phyloP scores from a whole-genome alignment of 345 rosid genomes.

The Eucalyptus paniculata region DNA sequence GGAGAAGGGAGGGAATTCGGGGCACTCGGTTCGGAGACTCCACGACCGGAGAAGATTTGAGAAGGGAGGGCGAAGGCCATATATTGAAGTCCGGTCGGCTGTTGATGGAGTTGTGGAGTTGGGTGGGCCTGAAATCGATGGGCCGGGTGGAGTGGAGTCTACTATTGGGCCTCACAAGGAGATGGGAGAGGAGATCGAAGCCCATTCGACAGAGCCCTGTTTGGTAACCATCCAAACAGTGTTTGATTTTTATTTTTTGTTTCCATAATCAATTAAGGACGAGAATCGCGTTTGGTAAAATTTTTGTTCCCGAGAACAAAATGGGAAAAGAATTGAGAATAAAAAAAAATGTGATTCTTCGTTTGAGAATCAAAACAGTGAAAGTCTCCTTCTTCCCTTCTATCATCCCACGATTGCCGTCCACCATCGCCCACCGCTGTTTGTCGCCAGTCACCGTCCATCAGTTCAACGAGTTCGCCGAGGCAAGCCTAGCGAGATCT shows the following conservation, averaged over 20 bases:
- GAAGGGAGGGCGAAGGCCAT: neutral
- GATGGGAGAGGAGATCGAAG: neutral
- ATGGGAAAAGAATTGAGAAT: too few relatives aligned
- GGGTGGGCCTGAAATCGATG: neutral
- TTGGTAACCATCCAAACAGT: too few relatives aligned
- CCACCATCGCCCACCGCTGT: accelerated
- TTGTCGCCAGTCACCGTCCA: accelerated
- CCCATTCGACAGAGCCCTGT: neutral
- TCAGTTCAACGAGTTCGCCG: too few relatives aligned
- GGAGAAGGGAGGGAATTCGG: neutral
- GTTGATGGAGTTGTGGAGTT: neutral
- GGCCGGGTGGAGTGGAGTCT: neutral
- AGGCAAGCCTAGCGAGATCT: too few relatives aligned
- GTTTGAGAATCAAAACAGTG: too few relatives aligned
- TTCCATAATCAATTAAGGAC: accelerated
- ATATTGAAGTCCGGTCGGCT: neutral
- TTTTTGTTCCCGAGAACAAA: too few relatives aligned
- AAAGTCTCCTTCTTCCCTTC: too few relatives aligned
- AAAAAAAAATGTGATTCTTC: too few relatives aligned
- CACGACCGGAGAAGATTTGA: neutral
- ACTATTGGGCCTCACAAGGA: neutral
- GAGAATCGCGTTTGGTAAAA: too few relatives aligned
- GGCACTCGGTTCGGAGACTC: neutral
- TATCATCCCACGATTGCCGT: accelerated
- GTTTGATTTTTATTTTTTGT: too few relatives aligned